Conservation (phyloP, 768 basidiomycete species). For the Lentinula aciculospora region DNA sequence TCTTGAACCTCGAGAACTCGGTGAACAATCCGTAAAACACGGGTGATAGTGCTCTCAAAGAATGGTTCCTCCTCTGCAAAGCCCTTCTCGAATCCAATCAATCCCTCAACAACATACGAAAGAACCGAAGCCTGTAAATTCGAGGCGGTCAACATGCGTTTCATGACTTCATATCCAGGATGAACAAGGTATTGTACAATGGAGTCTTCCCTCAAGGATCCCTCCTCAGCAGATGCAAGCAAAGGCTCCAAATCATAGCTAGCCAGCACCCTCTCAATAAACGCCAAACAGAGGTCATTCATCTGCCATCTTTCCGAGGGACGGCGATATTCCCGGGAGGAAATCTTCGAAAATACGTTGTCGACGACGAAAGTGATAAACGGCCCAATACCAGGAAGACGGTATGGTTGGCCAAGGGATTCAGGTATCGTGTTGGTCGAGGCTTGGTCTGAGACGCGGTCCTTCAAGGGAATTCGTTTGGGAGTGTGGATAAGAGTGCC, state of each 20-base stretch:
- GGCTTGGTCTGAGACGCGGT: slow-evolving; percentile 49
- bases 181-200: slow-evolving; percentile 60
- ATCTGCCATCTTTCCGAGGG: slow-evolving; percentile 82
- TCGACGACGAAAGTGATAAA: slow-evolving; percentile 87
- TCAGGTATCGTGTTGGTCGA: slow-evolving; percentile 76
- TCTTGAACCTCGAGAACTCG: slow-evolving; percentile 83
- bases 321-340: slow-evolving; percentile 66
- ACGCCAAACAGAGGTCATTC: slow-evolving; percentile 79
- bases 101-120: slow-evolving; percentile 75
- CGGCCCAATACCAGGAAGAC: slow-evolving; percentile 74
- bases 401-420: slow-evolving; percentile 71
- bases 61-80: slow-evolving; percentile 63
- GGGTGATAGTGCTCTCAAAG: slow-evolving; percentile 71
- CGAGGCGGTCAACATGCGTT: slow-evolving; percentile 68
- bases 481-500: slow-evolving; percentile 80
- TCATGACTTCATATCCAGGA: slow-evolving; percentile 85
- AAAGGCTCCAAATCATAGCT: slow-evolving; percentile 78
- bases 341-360: slow-evolving; percentile 77
- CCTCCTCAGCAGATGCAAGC: slow-evolving; percentile 51
- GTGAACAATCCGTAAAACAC: slow-evolving; percentile 76
- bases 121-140: slow-evolving; percentile 70
- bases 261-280: slow-evolving; percentile 78
- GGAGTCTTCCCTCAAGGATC: slow-evolving; percentile 41
- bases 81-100: slow-evolving; percentile 69
- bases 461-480: slow-evolving; percentile 60